Base-by-base conservation (phyloP, 202 grass and related monocot species). In the Digitaria exilis region DNA sequence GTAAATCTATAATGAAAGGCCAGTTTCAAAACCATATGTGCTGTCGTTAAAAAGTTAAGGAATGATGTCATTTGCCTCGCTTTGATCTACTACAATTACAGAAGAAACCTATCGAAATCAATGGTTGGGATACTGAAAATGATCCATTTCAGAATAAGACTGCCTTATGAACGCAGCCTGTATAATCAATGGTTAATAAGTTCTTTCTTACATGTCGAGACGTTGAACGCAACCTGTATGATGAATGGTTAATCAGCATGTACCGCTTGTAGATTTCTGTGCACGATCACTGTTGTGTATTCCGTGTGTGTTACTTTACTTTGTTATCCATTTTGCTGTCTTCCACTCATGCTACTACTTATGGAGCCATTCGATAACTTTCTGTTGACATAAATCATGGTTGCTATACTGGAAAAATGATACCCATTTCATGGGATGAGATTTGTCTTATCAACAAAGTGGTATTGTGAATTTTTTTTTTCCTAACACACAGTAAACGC, bases 401-500 rank as follows among this genome's bases (percentile, higher is more conserved):
- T 22, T 39, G 34, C 70, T 85, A 56, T 54, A 69, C 68, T 85
- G 26, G 81, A 39, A 30, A 26, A 31, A 32, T 45, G 5, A 11
- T 24, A 26, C 44, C 16, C 34, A n/a, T 58, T 72, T 49, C 22
- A 42, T 29, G 58, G 54, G 19, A 78, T 41, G 74, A 49, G 22
- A 37, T 61, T n/a, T 67, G 34, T 75, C 66, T 31, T 52, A 50
- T 68, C 14, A 51, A 68, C 49, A 28, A 26, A 25, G 13, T n/a
- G 42, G 19, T 31, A 3, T 28, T 24, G 44, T 26, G 31, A 49
- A 2, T 41, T 1, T 18, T 82, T 59, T 79, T 59, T 79, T 59
- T 79, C 60, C 44, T 69, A 50, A 2, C 61, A 62, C 26, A 50
- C 32, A 69, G 51, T 73, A 61, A 73, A 68, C 19, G 4, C 51